Base-by-base conservation (phyloP, 306 rosid species). In the Neltuma alba region DNA sequence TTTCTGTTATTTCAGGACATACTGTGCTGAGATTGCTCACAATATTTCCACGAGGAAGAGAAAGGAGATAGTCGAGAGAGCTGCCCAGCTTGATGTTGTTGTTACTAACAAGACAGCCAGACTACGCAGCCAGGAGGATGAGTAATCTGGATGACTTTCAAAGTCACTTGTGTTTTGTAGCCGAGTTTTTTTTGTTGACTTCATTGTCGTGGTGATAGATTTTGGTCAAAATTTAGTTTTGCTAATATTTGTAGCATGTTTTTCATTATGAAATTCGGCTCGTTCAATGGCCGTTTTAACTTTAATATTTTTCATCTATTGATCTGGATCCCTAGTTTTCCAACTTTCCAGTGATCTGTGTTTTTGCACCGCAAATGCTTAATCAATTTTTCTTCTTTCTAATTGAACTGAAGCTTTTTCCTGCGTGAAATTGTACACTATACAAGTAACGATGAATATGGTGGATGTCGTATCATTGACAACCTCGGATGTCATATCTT, bases 41-140 rank as follows among this genome's bases (percentile, higher is more conserved):
- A 88, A 92, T 44, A 76, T 92, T 9, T 92, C 97, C 38, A 92
- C 97, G 6, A 87, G 73, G 75, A 92, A 92, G 93, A 90, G 97
- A 69, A 92, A 90, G 81, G 91, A 90, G 9, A 92, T 90, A 7
- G 97, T 92, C 12, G 94, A 89, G 81, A 89, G 98, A 82, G 97
- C 97, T 3, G 92, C 93, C 0, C 96, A 92, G 74, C 97, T 94
- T 75, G 98, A 94, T 77, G 87, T 92, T 76, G 96, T 92, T 74
- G 96, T 92, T 41, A 92, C 97, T 14, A 94, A 94, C 92, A 87
- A 87, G 79, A 89, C 89, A n/a, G 96, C 97, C 14, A 87, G 98
- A 86, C 84, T 94, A 74, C 93, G 94, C 15, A 90, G 98, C 86
- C 98, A 90, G 72, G 97, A 92, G 65, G 97, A 92, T 86, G 98